A percentile compares a stretch with the other conserved stretches of the same genome.
Evolutionary conservation across 1,284 basidiomycete species (phyloP).

Genomic region (Cutaneotrichosporon sp.): DNA sequence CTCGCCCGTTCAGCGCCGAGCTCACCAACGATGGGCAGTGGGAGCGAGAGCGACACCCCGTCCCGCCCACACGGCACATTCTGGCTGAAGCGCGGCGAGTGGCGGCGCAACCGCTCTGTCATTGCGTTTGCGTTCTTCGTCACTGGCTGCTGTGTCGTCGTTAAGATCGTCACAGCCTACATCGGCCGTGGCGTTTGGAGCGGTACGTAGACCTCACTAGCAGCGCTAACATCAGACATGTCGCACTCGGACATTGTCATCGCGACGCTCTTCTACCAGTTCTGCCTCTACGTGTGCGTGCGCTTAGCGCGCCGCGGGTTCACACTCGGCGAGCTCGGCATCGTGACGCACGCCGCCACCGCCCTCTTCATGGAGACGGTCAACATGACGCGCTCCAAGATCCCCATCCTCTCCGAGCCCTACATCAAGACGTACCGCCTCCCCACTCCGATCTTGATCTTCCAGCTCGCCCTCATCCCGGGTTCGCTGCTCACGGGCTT

Average conservation of each 20-base stretch:
- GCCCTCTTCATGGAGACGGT: slow-evolving; percentile 82
- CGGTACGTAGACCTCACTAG: slow-evolving; percentile 29
- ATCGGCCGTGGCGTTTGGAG: slow-evolving; percentile 49
- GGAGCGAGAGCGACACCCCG: neutral
- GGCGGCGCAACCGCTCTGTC: slow-evolving; percentile 48
- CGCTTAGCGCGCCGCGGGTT: slow-evolving; percentile 89
- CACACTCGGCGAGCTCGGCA: slow-evolving; percentile 88
- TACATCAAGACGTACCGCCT: slow-evolving; percentile 91
- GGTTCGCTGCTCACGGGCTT: slow-evolving; percentile 91
- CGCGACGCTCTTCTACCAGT: slow-evolving; percentile 83
- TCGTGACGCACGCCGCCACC: slow-evolving; percentile 85
- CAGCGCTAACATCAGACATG: slow-evolving; percentile 61
- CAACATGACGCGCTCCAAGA: slow-evolving; percentile 77
- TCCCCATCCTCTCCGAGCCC: slow-evolving; percentile 75
- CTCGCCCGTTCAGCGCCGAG: slow-evolving; percentile 12
- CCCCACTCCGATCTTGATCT: slow-evolving; percentile 87
- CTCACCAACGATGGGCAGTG: neutral
- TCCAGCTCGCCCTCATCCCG: slow-evolving; percentile 90
- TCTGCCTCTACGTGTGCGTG: slow-evolving; percentile 83
- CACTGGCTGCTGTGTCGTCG: slow-evolving; percentile 43
- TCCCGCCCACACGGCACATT: slow-evolving; percentile 26
- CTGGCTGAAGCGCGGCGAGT: slow-evolving; percentile 51
- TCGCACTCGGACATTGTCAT: slow-evolving; percentile 74
- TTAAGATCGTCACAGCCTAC: slow-evolving; percentile 47
- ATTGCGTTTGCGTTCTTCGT: slow-evolving; percentile 51